These are phyloP conservation scores for Pueraria montana DNA, from an alignment of 306 rosid species.

Conservation along the genomic window DNA sequence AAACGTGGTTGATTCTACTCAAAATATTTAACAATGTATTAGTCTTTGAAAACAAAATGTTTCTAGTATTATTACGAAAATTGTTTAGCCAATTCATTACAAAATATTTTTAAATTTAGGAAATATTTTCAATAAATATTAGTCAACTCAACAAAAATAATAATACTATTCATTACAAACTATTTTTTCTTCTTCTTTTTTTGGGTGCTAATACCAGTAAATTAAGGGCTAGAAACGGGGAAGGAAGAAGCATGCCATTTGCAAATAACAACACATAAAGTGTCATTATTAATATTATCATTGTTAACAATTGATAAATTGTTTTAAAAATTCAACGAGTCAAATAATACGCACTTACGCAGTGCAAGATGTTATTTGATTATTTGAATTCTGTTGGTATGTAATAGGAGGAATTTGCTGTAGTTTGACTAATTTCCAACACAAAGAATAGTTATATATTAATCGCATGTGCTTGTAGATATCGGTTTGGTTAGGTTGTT, in stretches of 20 bases:
- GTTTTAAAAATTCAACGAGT: background rate
- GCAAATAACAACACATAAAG: background rate
- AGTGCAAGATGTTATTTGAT: constrained; percentile 4
- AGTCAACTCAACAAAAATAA: too few relatives aligned
- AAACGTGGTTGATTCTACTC: too few relatives aligned
- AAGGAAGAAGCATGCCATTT: background rate
- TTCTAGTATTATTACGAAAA: too few relatives aligned
- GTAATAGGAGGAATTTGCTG: background rate
- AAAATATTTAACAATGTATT: too few relatives aligned
- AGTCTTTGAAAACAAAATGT: too few relatives aligned
- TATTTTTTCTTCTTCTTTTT: too few relatives aligned
- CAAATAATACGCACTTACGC: background rate
- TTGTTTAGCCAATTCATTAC: too few relatives aligned
- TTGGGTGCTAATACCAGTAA: background rate
- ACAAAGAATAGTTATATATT: background rate
- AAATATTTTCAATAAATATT: too few relatives aligned
- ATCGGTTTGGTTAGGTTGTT: background rate
- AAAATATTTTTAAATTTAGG: too few relatives aligned
- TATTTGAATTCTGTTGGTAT: background rate
- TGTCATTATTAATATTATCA: background rate
- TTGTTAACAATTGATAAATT: background rate
- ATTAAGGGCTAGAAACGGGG: background rate
- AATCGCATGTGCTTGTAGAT: background rate
- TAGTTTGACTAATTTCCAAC: background rate
- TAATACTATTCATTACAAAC: too few relatives aligned